phyloP scores from a whole-genome alignment of 2,329 filamentous ascomycete genomes.

The Emmonsiellopsis sp. region DNA sequence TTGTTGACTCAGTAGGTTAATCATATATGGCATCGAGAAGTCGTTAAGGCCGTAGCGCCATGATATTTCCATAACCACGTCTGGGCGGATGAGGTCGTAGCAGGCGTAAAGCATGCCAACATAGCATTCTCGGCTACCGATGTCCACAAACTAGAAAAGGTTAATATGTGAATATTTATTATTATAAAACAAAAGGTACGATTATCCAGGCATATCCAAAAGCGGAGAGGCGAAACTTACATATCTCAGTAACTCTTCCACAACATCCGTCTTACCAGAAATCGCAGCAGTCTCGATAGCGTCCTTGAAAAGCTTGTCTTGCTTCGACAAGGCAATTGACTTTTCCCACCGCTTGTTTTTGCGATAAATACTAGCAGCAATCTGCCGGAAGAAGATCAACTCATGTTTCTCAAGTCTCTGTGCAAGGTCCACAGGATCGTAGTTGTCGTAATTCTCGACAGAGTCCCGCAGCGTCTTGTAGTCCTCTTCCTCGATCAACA shows the following conservation, averaged over 20 bases:
- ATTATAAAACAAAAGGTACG: neutral
- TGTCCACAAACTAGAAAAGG: slow-evolving; percentile 76
- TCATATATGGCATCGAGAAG: slow-evolving; percentile 99
- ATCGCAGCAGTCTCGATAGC: slow-evolving; percentile 96
- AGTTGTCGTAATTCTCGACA: slow-evolving; percentile 98
- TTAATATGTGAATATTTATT: slow-evolving; percentile 23
- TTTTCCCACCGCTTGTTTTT: slow-evolving; percentile 99
- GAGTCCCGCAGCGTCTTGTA: slow-evolving; percentile 98
- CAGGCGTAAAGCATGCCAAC: slow-evolving; percentile 99
- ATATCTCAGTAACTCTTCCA: slow-evolving; percentile 92
- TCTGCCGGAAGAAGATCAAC: slow-evolving; percentile 97
- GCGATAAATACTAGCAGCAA: slow-evolving; percentile 95
- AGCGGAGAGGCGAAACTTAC: slow-evolving; percentile 53
- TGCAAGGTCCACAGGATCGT: slow-evolving; percentile 87
- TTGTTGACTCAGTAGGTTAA: slow-evolving; percentile 92
- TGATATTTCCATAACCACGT: slow-evolving; percentile 88
- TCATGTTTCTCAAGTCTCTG: slow-evolving; percentile 94
- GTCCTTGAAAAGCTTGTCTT: slow-evolving; percentile 99
- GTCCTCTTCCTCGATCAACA: slow-evolving; percentile 97
- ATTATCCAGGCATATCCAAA: neutral
- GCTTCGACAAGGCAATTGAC: slow-evolving; percentile 93
- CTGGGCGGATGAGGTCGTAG: slow-evolving; percentile 90
- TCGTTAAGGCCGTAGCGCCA: slow-evolving; percentile 92
- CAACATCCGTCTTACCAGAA: slow-evolving; percentile 79
- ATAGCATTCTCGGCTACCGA: slow-evolving; percentile 97